Base-by-base conservation (phyloP, 352 stramenopile species). In the Phytopythium montanum region DNA sequence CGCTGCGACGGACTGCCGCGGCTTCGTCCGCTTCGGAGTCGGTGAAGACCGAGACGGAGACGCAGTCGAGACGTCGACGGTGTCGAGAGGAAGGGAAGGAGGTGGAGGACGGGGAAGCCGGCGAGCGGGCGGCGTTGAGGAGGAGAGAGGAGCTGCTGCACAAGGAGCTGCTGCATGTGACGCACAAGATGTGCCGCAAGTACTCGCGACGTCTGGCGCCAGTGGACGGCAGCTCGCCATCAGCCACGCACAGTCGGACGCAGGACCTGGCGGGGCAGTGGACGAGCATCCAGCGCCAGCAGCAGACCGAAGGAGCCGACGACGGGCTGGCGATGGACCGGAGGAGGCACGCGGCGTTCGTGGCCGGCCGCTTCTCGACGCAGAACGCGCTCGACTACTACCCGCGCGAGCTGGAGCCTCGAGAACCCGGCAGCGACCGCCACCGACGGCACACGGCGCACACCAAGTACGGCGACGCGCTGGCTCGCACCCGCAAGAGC, bases 121-220 rank as follows among this genome's bases (percentile, higher is more conserved):
- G 75, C 34, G 65, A 72, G 14, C 66, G 67, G 44, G 26, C 36
- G 12, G 56, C 55, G 12, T 62, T 91, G 8, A 60, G 60, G 2
- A 54, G 74, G 19, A 58, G 76, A 23, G 70, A 75, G 50, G 62
- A 60, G 19, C 44, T 75, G 23, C 62, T 92, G 31, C 73, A 90
- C 51, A 31, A 66, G 5, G 60, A 88, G 45, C 63, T 92, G 16
- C 64, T 92, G 1, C 66, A 76, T 8, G 69, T 81, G 25, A 90
- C 81, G 2, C 69, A 81, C 42, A 89, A 90, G 61, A 64, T 91
- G 19, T 81, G 73, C n/a, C 81, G 78, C 38, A 92, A 92, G 64
- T 90, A 91, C 66, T 59, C 64, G 16, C 81, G 85, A 48, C 69
- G 81, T 29, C 61, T 92, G 19, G 76, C 64, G 29, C 70, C 72